Base-by-base conservation (phyloP, 148 eudicot genomes). In the Beta vulgaris region DNA sequence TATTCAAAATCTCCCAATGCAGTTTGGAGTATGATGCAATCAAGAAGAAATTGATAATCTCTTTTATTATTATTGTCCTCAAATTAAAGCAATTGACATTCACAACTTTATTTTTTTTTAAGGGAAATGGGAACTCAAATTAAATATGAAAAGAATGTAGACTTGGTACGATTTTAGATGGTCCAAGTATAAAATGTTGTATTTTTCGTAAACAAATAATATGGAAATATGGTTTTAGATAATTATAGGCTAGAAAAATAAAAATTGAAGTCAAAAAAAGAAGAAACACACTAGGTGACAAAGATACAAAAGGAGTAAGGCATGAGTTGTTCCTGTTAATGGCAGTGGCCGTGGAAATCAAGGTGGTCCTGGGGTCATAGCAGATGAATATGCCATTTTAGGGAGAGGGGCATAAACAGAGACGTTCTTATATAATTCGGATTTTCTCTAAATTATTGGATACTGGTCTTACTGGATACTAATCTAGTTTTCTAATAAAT, bases 311-410 rank as follows among this genome's bases (percentile, higher is more conserved):
- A 72, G 63, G 21, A 79, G 66, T 4, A 46, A 54, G 54, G 69
- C 35, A 39, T 36, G 39, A 55, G 73, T 55, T 44, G 61, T 82
- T 79, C 85, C 91, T 80, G 85, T 75, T 58, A 35, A 43, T 76
- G 85, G 75, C 40, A 85, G 55, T 72, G 87, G 82, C 74, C 77
- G 87, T 71, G 86, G 91, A 79, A 81, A 86, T 81, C 77, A 88
- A 74, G 90, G 87, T 57, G 86, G 34, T 43, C 82, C 79, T 48
- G 82, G 84, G 40, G 85, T 68, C 79, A 86, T 49, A 70, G 76
- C 68, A 62, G 76, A 29, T 36, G 23, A 48, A 76, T 23, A 62
- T 60, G 28, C 69, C 71, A 70, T 28, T 51, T 78, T 54, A 66
- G 63, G 73, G 31, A 16, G 61, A 58, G 43, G 32, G n/a, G 35